These are phyloP conservation scores for Panicum miliaceum DNA, from an alignment of 176 grass and related monocot species.

Conservation along the genomic window DNA sequence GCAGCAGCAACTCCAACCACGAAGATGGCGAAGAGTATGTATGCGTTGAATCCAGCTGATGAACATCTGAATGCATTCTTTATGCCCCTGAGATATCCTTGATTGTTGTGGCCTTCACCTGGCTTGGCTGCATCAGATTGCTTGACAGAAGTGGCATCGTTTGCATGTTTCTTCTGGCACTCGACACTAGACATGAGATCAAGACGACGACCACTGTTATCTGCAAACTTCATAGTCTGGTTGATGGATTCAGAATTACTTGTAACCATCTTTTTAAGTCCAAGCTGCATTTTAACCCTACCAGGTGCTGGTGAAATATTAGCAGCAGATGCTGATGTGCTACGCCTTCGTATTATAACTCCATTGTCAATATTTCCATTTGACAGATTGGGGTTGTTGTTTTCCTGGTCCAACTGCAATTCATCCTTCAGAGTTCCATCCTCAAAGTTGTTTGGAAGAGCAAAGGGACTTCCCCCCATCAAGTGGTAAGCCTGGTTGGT, in stretches of 20 bases:
- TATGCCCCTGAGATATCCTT: slow-evolving; percentile 37
- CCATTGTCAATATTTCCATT: slow-evolving; percentile 48
- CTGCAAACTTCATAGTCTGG: slow-evolving; percentile 51
- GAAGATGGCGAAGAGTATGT: slow-evolving; percentile 39
- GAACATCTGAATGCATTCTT: slow-evolving; percentile 27
- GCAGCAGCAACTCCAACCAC: slow-evolving; percentile 48
- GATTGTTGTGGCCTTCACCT: background rate
- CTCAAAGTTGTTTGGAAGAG: slow-evolving; percentile 24
- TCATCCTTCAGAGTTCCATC: slow-evolving; percentile 30
- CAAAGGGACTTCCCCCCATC: background rate
- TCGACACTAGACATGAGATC: slow-evolving; percentile 40
- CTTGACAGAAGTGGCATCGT: slow-evolving; percentile 26
- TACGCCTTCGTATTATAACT: slow-evolving; percentile 44
- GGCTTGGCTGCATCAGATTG: slow-evolving; percentile 37
- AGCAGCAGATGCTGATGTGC: background rate
- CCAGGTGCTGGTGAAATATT: background rate
- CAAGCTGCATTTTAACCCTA: slow-evolving; percentile 52
- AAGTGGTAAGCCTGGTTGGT: background rate
- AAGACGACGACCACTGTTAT: slow-evolving; percentile 45
- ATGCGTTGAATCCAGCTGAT: slow-evolving; percentile 42
- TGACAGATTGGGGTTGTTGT: slow-evolving; percentile 1
- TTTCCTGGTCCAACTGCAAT: slow-evolving; percentile 21
- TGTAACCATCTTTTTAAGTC: slow-evolving; percentile 62
- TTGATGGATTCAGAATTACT: slow-evolving; percentile 66
- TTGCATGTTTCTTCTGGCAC: slow-evolving; percentile 35